Evolutionary conservation across 257 asterid species (phyloP).

Genomic region (Capsicum pubescens): DNA sequence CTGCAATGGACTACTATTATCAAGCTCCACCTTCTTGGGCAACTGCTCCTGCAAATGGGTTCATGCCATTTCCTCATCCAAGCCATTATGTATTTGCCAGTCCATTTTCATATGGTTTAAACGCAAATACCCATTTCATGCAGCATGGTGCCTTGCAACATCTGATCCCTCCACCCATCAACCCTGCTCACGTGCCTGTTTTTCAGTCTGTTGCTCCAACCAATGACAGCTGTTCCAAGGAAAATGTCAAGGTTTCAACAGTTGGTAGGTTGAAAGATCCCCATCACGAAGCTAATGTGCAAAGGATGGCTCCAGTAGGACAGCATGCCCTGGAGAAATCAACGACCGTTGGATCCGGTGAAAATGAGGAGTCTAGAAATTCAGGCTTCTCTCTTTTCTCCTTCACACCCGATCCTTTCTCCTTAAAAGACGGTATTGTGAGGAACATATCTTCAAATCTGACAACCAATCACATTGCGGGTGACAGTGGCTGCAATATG

Average conservation of each 20-base stretch:
- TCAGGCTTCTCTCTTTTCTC: conserved; percentile 93
- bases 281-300: conserved; percentile 36
- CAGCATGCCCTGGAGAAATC: conserved; percentile 43
- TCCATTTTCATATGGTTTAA: conserved; percentile 67
- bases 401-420: conserved; percentile 52
- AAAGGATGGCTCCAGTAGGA: conserved; percentile 40
- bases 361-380: conserved; percentile 47
- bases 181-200: conserved; percentile 60
- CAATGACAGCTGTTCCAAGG: conserved; percentile 51
- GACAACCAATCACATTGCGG: conserved; percentile 41
- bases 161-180: conserved; percentile 56
- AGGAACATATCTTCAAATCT: conserved; percentile 42
- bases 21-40: conserved; percentile 78
- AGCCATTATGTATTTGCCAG: conserved; percentile 67
- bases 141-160: conserved; percentile 74
- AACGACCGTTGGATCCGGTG: conserved; percentile 42
- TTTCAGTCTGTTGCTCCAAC: conserved; percentile 65
- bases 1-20: conserved; percentile 73
- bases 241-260: conserved; percentile 42
- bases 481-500: conserved; percentile 49
- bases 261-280: conserved; percentile 45
- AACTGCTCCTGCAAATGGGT: conserved; percentile 65
- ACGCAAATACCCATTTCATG: conserved; percentile 62
- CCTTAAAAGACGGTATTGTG: conserved; percentile 51
- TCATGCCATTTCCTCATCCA: conserved; percentile 68